Conservation (phyloP, 805 yeast species). For the Citeromyces nyonsensis region DNA sequence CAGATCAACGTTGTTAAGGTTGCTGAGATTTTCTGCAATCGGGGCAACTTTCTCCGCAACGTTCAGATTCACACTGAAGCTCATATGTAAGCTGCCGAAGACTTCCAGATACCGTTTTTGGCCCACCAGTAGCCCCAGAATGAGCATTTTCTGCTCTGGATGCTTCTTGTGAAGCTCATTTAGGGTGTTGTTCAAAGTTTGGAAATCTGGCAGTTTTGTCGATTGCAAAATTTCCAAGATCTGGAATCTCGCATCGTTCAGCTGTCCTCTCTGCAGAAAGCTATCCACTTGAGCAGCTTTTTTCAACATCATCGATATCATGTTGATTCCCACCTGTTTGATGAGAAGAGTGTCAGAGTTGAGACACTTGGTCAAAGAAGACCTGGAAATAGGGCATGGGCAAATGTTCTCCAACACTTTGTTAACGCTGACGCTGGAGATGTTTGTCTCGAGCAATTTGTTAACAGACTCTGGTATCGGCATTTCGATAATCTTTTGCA, state of each 20-base stretch:
- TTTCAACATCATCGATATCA: constrained; percentile 34
- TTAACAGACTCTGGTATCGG: constrained; percentile 25
- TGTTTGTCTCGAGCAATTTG: not conserved
- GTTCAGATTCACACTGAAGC: constrained; percentile 2
- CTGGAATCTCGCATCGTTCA: not conserved
- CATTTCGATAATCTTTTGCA: constrained; percentile 41
- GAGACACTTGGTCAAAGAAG: constrained; percentile 43
- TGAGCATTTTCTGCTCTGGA: constrained; percentile 25
- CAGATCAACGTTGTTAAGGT: no score
- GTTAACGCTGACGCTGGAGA: constrained; percentile 4
- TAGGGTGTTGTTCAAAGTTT: constrained; percentile 23
- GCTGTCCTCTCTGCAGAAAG: constrained; percentile 11
- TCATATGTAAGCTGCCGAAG: constrained; percentile 6
- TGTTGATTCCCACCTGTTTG: constrained; percentile 47
- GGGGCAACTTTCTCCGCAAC: constrained; percentile 7
- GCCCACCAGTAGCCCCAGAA: constrained; percentile 29
- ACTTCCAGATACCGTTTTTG: constrained; percentile 20
- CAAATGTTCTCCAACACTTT: constrained; percentile 38
- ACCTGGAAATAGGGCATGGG: constrained; percentile 48
- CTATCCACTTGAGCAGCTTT: constrained; percentile 29
- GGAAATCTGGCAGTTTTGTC: constrained; percentile 31
- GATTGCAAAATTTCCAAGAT: not conserved
- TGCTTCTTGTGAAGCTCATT: constrained; percentile 21
- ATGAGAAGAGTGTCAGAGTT: constrained; percentile 32
- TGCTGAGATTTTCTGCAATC: constrained; percentile 1